These are phyloP conservation scores for Phytophthora brassicae DNA, from an alignment of 352 stramenopile genomes.

Conservation along the genomic window DNA sequence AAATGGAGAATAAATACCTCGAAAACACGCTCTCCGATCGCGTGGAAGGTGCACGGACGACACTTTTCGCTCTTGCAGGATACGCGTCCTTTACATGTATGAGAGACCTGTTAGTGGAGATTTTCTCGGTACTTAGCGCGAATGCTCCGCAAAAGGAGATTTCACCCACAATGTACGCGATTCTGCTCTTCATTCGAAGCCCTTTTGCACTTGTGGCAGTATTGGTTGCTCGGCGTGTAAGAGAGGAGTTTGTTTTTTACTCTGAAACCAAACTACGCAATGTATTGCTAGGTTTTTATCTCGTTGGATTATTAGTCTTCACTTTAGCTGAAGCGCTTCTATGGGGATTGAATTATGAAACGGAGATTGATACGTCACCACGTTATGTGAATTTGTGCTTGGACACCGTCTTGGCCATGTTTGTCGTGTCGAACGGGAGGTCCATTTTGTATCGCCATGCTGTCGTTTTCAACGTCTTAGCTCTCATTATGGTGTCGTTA, in stretches of 20 bases:
- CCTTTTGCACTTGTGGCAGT: conserved; percentile 35
- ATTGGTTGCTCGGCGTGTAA: conserved; percentile 41
- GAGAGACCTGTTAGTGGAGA: conserved; percentile 59
- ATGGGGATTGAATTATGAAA: conserved; percentile 60
- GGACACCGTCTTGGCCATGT: conserved; percentile 80
- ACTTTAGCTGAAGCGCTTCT: conserved; percentile 49
- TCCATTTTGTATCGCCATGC: conserved; percentile 76
- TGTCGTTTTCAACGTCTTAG: conserved; percentile 61
- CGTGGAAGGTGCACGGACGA: conserved; percentile 64
- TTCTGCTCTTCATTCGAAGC: conserved; percentile 37
- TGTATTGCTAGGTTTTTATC: conserved; percentile 58
- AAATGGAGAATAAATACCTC: conserved; percentile 80
- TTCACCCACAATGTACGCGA: conserved; percentile 35
- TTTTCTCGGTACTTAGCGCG: conserved; percentile 37
- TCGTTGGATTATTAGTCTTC: conserved; percentile 57
- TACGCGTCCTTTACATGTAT: conserved; percentile 72
- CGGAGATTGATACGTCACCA: conserved; percentile 61
- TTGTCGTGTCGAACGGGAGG: conserved; percentile 80
- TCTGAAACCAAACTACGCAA: conserved; percentile 65
- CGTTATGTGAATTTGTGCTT: conserved; percentile 81
- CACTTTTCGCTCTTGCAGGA: conserved; percentile 48
- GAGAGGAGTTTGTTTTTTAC: conserved; percentile 56
- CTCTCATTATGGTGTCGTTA: conserved; percentile 50
- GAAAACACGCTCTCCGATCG: conserved; percentile 62
- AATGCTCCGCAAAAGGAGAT: conserved; percentile 18